phyloP scores from a whole-genome alignment of 495 filamentous ascomycete species.

The Lophiotrema nucula region DNA sequence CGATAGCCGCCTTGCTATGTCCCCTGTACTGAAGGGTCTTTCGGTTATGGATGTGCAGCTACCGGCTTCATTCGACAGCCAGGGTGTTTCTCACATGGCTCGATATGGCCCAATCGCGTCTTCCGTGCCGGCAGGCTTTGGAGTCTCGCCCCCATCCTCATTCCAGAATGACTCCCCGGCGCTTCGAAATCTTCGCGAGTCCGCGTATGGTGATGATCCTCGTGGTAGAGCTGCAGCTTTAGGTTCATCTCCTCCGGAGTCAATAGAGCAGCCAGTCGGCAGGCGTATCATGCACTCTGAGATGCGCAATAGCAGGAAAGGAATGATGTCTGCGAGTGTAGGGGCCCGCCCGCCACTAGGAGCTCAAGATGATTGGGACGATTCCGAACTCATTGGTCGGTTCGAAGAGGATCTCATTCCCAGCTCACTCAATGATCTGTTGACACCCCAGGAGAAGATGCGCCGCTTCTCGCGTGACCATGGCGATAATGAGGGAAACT shows the following conservation, averaged over 20 bases:
- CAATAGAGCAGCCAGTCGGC: constrained; percentile 62
- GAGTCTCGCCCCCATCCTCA: constrained; percentile 81
- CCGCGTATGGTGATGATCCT: constrained; percentile 75
- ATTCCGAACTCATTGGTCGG: constrained; percentile 46
- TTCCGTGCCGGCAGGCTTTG: constrained; percentile 87
- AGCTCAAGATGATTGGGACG: constrained; percentile 70
- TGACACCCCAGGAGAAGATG: constrained; percentile 86
- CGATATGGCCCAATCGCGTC: constrained; percentile 88
- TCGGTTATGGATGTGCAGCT: constrained; percentile 92
- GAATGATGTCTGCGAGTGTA: constrained; percentile 76
- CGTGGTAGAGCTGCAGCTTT: constrained; percentile 43
- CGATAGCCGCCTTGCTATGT: constrained; percentile 68
- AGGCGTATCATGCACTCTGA: constrained; percentile 83
- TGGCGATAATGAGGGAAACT: constrained; percentile 38
- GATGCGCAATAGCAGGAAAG: constrained; percentile 63
- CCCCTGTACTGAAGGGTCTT: constrained; percentile 67
- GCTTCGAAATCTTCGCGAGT: constrained; percentile 76
- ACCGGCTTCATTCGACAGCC: constrained; percentile 93
- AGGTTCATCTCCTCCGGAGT: constrained; percentile 66
- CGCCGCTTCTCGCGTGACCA: constrained; percentile 76
- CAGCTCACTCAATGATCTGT: constrained; percentile 79
- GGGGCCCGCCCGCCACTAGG: constrained; percentile 53
- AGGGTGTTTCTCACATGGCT: constrained; percentile 88
- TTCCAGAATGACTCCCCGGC: constrained; percentile 67
- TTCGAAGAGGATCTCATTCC: constrained; percentile 95